Evolutionary conservation across 805 yeast species (phyloP).

Genomic region (Metschnikowia kunwiensis): DNA sequence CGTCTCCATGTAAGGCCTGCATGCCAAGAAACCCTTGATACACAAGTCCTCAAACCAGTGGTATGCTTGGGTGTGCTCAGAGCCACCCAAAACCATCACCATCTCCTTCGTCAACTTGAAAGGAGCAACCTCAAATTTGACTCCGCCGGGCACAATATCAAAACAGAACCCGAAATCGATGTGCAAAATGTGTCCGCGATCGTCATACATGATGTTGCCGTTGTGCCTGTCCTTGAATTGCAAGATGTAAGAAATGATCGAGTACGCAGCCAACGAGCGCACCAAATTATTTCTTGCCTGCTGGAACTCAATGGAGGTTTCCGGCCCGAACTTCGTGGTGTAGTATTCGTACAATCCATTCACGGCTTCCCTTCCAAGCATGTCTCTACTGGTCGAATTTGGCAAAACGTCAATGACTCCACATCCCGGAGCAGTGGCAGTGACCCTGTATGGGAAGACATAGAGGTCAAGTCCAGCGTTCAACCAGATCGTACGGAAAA

Average conservation of each 20-base stretch:
- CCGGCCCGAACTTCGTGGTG: slow-evolving; percentile 92
- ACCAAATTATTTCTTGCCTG: slow-evolving; percentile 89
- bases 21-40: slow-evolving; percentile 85
- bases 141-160: slow-evolving; percentile 99
- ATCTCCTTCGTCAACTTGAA: slow-evolving; percentile 94
- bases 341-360: slow-evolving; percentile 94
- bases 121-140: slow-evolving; percentile 96
- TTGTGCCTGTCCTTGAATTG: slow-evolving; percentile 98
- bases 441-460: slow-evolving; percentile 91
- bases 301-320: slow-evolving; percentile 83
- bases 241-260: slow-evolving; percentile 82
- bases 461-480: slow-evolving; percentile 83
- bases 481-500: slow-evolving; percentile 88
- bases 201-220: slow-evolving; percentile 96
- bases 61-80: slow-evolving; percentile 77
- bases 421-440: slow-evolving; percentile 99
- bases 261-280: slow-evolving; percentile 91
- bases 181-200: slow-evolving; percentile 90
- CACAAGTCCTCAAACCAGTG: slow-evolving; percentile 93
- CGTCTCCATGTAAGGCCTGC: slow-evolving; percentile 82
- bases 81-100: slow-evolving; percentile 96
- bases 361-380: slow-evolving; percentile 98
- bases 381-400: slow-evolving; percentile 91
- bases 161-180: slow-evolving; percentile 98
- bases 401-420: slow-evolving; percentile 98